These are phyloP conservation scores for Solanum corneliomulleri DNA, from an alignment of 257 asterid genomes.

Conservation along the genomic window DNA sequence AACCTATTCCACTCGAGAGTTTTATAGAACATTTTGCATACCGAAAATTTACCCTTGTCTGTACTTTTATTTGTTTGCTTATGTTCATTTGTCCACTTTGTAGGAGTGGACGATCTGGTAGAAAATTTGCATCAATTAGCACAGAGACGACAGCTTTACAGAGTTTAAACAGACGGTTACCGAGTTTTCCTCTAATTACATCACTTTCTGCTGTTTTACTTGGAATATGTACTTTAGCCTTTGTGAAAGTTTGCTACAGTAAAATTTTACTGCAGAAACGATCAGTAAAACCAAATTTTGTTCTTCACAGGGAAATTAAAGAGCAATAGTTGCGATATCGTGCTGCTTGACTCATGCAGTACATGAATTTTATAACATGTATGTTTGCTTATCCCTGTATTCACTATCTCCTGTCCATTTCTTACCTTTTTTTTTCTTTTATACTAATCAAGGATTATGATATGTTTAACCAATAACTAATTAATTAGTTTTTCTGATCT, in stretches of 20 bases:
- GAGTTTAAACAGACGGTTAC: conserved; percentile 15
- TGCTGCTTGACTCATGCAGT: not conserved
- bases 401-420: not conserved
- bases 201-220: conserved; percentile 30
- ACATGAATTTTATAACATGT: not conserved
- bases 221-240: conserved; percentile 19
- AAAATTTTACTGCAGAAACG: conserved; percentile 9
- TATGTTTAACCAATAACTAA: not conserved
- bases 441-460: not conserved
- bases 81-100: conserved; percentile 1
- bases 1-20: not conserved
- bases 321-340: not conserved
- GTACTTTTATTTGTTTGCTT: not conserved
- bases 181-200: conserved; percentile 17
- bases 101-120: conserved; percentile 55
- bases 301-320: conserved; percentile 16
- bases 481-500: not conserved
- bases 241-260: conserved; percentile 22
- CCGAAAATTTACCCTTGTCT: not conserved
- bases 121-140: conserved; percentile 72
- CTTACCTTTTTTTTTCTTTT: not conserved
- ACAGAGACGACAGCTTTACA: conserved; percentile 21
- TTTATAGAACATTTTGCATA: not conserved
- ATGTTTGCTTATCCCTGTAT: not conserved
- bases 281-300: conserved; percentile 3